phyloP scores from a whole-genome alignment of 352 stramenopile genomes.

The Blastocystis sp. region DNA sequence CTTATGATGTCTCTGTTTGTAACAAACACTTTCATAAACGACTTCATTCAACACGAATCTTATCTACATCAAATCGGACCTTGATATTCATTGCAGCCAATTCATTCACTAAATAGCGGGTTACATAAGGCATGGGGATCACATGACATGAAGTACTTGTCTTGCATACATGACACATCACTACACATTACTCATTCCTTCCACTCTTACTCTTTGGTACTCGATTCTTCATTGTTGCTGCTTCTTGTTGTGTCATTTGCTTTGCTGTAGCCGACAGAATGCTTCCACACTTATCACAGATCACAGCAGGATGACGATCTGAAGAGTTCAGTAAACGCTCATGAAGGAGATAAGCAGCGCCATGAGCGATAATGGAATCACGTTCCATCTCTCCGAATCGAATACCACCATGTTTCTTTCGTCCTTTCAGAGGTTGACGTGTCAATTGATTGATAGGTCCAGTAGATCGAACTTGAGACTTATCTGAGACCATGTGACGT shows the following conservation, averaged over 20 bases:
- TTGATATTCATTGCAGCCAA: constrained; percentile 99
- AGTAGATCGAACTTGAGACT: constrained; percentile 94
- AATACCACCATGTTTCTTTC: constrained; percentile 96
- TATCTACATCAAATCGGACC: constrained; percentile 78
- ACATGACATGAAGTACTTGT: constrained; percentile 66
- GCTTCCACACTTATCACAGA: constrained; percentile 83
- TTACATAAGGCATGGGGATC: constrained; percentile 96
- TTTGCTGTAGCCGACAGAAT: constrained; percentile 80
- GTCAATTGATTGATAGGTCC: constrained; percentile 97
- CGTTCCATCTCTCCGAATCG: constrained; percentile 99
- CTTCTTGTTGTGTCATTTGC: constrained; percentile 77
- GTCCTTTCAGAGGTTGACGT: constrained; percentile 95
- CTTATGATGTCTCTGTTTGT: too few relatives aligned
- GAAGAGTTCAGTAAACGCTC: constrained; percentile 92
- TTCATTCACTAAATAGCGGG: constrained; percentile 95
- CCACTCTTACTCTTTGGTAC: constrained; percentile 25
- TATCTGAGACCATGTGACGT: constrained; percentile 99
- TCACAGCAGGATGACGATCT: constrained; percentile 92
- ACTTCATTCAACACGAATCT: constrained; percentile 43
- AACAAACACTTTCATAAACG: constrained; percentile 18
- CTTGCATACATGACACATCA: constrained; percentile 68
- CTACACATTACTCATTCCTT: constrained; percentile 26
- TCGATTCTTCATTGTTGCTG: constrained; percentile 64
- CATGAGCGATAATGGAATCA: constrained; percentile 94
- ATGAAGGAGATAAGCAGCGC: constrained; percentile 69